Evolutionary conservation across 2,329 filamentous ascomycete genomes (phyloP), one percentile per base, ranked within the genome.

Genomic region (Aspergillus sp.): DNA sequence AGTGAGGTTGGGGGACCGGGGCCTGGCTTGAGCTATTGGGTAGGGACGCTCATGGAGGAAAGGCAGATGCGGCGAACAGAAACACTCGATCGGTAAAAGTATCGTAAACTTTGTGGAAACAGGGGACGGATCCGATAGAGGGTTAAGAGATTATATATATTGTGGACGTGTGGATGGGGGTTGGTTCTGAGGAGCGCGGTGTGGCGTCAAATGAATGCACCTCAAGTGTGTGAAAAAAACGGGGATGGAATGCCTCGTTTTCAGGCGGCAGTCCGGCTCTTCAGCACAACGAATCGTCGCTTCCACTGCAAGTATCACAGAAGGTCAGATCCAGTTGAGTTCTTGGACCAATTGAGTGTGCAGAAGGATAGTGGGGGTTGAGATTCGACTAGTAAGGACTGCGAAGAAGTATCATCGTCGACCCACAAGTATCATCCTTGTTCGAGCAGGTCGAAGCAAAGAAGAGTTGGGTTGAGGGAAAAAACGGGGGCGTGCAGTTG

Each of bases 401-500:
- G 58, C 61, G 64, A 62, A 63, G 51, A 53, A 62, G 57, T 57
- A 46, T 54, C 51, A 58, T 45, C 42, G n/a, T 57, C 15, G 61
- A 58, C 62, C 63, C 63, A 66, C 61, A 53, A 46, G 46, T 56
- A 46, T 50, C 51, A 60, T 61, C 50, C 40, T 57, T 47, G 44
- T 47, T 47, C 44, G 17, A 47, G 55, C 46, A 48, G 51, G 27
- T 46, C 39, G 57, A 59, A 60, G 49, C 48, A 27, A 54, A 58
- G 50, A 56, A 54, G 45, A 50, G 30, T 44, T 40, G 45, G 58
- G 58, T 53, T 58, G 61, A 60, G 54, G 54, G 60, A 60, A 57
- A 64, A 61, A 62, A 3, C 15, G 42, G 63, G 66, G 63, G 59
- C 62, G 65, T 63, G 61, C 67, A 59, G 67, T 68, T 65, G 64